phyloP scores from a whole-genome alignment of 257 asterid species.

The Solanum virginianum region DNA sequence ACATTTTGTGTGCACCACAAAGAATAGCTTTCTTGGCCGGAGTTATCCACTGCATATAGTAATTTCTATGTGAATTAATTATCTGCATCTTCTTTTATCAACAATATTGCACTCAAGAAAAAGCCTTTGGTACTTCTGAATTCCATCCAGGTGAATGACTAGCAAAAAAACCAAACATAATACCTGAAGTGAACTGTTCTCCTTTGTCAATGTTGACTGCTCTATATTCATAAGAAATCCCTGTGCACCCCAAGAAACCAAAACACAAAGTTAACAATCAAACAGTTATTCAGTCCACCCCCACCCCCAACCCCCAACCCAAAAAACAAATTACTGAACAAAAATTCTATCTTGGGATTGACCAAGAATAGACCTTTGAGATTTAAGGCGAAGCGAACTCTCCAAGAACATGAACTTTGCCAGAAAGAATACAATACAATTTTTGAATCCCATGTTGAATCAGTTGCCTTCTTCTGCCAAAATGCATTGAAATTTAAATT shows the following conservation, averaged over 20 bases:
- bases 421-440: conserved; percentile 64
- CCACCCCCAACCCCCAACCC: too few species aligned
- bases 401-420: conserved; percentile 87
- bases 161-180: not conserved
- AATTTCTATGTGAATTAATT: not conserved
- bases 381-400: conserved; percentile 70
- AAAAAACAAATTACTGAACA: not conserved
- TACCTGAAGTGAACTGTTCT: conserved; percentile 61
- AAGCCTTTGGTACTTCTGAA: not conserved
- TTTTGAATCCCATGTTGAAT: conserved; percentile 26
- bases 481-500: not conserved
- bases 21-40: not conserved
- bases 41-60: not conserved
- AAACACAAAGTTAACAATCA: not conserved
- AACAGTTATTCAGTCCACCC: not conserved
- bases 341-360: not conserved
- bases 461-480: conserved; percentile 22
- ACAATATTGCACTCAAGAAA: not conserved
- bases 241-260: conserved; percentile 10
- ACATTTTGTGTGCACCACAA: not conserved
- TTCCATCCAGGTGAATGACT: not conserved
- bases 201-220: conserved; percentile 58
- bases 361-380: conserved; percentile 42
- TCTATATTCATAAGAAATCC: conserved; percentile 60
- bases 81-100: not conserved